Conservation (phyloP, 495 filamentous ascomycete genomes). For the Penicillium taxi region DNA sequence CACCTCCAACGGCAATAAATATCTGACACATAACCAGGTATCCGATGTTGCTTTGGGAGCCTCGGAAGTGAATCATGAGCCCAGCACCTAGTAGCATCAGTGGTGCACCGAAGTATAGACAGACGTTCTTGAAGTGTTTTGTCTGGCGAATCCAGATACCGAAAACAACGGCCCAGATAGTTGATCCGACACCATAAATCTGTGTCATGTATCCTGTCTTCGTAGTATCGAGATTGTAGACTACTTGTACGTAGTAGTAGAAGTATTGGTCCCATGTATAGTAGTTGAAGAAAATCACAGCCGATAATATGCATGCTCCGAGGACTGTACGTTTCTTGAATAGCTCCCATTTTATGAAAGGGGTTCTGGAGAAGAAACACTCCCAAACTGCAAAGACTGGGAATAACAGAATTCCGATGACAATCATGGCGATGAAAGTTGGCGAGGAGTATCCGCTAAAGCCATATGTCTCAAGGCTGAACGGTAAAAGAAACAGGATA, state of each 20-base stretch:
- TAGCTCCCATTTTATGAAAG: slow-evolving; percentile 51
- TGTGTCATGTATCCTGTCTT: slow-evolving; percentile 54
- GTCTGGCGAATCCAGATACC: slow-evolving; percentile 49
- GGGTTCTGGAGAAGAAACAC: slow-evolving; percentile 39
- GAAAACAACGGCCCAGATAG: slow-evolving; percentile 46
- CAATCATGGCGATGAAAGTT: slow-evolving; percentile 45
- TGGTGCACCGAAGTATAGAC: slow-evolving; percentile 52
- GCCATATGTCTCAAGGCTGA: slow-evolving; percentile 43
- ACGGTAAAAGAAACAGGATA: slow-evolving; percentile 54
- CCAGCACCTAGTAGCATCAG: slow-evolving; percentile 52
- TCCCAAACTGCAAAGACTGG: slow-evolving; percentile 52
- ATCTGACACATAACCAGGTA: slow-evolving; percentile 70
- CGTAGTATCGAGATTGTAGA: slow-evolving; percentile 49
- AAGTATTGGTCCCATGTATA: slow-evolving; percentile 59
- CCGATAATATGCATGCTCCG: slow-evolving; percentile 49
- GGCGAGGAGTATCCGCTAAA: slow-evolving; percentile 37
- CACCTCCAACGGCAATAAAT: slow-evolving; percentile 59
- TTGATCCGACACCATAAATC: slow-evolving; percentile 61
- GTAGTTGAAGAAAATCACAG: slow-evolving; percentile 49
- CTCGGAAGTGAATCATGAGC: slow-evolving; percentile 59
- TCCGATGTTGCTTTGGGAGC: slow-evolving; percentile 46
- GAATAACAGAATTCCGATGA: slow-evolving; percentile 46
- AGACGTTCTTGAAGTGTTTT: slow-evolving; percentile 46
- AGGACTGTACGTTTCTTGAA: slow-evolving; percentile 57
- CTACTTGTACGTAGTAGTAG: slow-evolving; percentile 56